A percentile compares a stretch with the other conserved stretches of the same genome.
Conservation (phyloP, 345 rosid genomes). For the Eutrema yunnanense region DNA sequence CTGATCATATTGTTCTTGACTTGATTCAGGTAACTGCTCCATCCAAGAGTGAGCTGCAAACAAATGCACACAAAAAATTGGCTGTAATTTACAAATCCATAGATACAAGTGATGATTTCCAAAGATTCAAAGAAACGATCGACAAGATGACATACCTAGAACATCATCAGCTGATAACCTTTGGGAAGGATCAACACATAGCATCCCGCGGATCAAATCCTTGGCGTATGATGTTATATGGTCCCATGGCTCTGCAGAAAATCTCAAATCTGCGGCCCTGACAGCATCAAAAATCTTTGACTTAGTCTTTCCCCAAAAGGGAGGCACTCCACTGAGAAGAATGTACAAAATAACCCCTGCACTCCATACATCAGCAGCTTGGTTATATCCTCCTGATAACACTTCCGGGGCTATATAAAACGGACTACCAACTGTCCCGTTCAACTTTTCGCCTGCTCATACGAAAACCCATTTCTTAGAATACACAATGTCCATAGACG, state of each 20-base stretch:
- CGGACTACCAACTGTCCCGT: slow-evolving; percentile 67
- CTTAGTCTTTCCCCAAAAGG: slow-evolving; percentile 78
- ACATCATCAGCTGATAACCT: slow-evolving; percentile 64
- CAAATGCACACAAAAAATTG: too few species aligned
- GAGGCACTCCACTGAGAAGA: slow-evolving; percentile 67
- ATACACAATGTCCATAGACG: background rate
- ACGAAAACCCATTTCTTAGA: slow-evolving; percentile 14
- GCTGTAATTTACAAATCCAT: too few species aligned
- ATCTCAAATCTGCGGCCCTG: slow-evolving; percentile 65
- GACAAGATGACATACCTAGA: slow-evolving; percentile 38
- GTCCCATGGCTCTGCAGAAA: slow-evolving; percentile 67
- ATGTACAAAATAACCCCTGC: slow-evolving; percentile 67
- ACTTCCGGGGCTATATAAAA: slow-evolving; percentile 79
- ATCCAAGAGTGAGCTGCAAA: slow-evolving; percentile 70
- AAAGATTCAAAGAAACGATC: background rate
- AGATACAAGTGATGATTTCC: too few species aligned
- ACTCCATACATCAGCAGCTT: slow-evolving; percentile 83
- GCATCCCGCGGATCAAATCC: slow-evolving; percentile 68
- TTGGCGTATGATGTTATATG: slow-evolving; percentile 52
- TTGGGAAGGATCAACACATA: slow-evolving; percentile 59
- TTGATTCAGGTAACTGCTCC: slow-evolving; percentile 35
- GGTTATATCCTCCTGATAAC: slow-evolving; percentile 56
- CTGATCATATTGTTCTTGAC: slow-evolving; percentile 31
- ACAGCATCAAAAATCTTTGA: slow-evolving; percentile 82
- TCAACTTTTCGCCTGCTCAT: slow-evolving; percentile 49